These are phyloP conservation scores for Umbelopsis isabellina DNA, from an alignment of 192 early-diverging fungal genomes.

Conservation along the genomic window DNA sequence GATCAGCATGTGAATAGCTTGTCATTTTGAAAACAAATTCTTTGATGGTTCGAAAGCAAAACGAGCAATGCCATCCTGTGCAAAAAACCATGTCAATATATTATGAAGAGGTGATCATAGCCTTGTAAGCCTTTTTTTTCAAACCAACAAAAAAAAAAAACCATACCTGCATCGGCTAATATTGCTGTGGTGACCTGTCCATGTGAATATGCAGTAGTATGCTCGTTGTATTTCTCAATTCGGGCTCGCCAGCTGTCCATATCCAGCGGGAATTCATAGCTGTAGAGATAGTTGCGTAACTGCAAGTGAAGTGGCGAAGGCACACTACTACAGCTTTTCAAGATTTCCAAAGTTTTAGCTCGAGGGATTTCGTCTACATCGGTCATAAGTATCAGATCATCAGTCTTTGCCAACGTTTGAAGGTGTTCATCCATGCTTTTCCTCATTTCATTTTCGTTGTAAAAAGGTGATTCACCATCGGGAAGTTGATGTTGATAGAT, in stretches of 20 bases:
- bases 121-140: no score
- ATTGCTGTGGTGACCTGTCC: constrained; percentile 37
- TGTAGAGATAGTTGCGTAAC: constrained; percentile 58
- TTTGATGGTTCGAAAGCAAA: constrained; percentile 57
- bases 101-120: background rate
- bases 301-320: constrained; percentile 55
- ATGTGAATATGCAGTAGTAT: constrained; percentile 38
- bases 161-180: constrained; percentile 58
- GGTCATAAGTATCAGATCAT: constrained; percentile 54
- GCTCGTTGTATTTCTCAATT: constrained; percentile 40
- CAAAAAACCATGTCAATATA: background rate
- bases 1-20: constrained; percentile 63
- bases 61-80: constrained; percentile 65
- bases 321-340: constrained; percentile 49
- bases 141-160: no score
- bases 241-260: constrained; percentile 52
- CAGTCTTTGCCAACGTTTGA: constrained; percentile 12
- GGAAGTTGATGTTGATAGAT: constrained; percentile 33
- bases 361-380: constrained; percentile 67
- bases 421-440: constrained; percentile 43
- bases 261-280: constrained; percentile 60
- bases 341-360: constrained; percentile 43
- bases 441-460: constrained; percentile 51
- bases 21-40: constrained; percentile 69
- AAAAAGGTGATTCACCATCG: constrained; percentile 46